Conservation (phyloP, 2,329 filamentous ascomycete genomes). For the Mycosphaerella sp. region DNA sequence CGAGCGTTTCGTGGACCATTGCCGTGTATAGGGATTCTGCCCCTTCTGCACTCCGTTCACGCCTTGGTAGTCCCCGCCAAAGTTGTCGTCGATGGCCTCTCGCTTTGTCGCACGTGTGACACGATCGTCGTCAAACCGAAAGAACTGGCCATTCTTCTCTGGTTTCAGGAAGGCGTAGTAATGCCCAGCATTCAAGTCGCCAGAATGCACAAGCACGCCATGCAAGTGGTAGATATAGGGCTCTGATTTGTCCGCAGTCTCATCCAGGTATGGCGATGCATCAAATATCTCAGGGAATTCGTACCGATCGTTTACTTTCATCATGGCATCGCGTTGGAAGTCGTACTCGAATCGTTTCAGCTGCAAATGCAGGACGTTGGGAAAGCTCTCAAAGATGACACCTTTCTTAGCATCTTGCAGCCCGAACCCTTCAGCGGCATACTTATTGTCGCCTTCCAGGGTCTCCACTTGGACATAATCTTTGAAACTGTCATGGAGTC, state of each 20-base stretch:
- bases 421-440: conserved; percentile 85
- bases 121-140: conserved; percentile 94
- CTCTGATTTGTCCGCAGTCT: conserved; percentile 80
- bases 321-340: conserved; percentile 92
- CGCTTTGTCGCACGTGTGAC: conserved; percentile 89
- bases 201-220: conserved; percentile 91
- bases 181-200: conserved; percentile 93
- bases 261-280: conserved; percentile 77
- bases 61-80: conserved; percentile 69
- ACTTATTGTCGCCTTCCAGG: conserved; percentile 97
- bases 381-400: conserved; percentile 93
- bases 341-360: conserved; percentile 98
- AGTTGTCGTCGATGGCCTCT: conserved; percentile 94
- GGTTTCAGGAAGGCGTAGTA: conserved; percentile 98
- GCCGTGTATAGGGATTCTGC: conserved; percentile 59
- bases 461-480: conserved; percentile 97
- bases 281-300: conserved; percentile 83
- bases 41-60: conserved; percentile 50
- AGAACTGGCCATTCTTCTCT: conserved; percentile 86
- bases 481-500: conserved; percentile 85
- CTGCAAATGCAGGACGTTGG: conserved; percentile 88
- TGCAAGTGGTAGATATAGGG: conserved; percentile 89
- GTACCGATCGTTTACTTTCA: conserved; percentile 94
- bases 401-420: conserved; percentile 96
- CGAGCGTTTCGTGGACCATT: conserved; percentile 59